Base-by-base conservation (phyloP, 169 alveolate genomes). In the Sarcocystis neurona region DNA sequence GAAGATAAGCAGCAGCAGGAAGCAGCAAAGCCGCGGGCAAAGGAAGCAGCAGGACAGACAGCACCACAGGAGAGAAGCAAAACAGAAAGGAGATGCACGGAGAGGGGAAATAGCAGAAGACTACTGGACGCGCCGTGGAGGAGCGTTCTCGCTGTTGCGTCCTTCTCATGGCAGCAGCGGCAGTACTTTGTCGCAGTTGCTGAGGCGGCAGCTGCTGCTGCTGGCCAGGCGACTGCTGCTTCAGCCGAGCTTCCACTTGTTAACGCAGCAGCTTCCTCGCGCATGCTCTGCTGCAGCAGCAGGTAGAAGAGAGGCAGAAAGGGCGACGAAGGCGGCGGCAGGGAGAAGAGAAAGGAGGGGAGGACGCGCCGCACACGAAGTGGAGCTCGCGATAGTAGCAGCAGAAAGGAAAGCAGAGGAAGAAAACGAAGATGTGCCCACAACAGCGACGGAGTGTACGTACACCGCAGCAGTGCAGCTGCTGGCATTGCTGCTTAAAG, bases 151-250 rank as follows among this genome's bases (percentile, higher is more conserved):
- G 30, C 66, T 15, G 30, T 15, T 53, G 30, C 12, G 30, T 15
- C 30, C 66, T 23, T 23, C 23, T 53, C 66, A 15, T 12, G 30
- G 12, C 66, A 53, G 66, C 66, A 72, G 34, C 15, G 18, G 53
- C 82, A 47, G 53, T n/a, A 72, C 39, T 37, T 27, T 72, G 34
- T 53, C 82, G 2, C 10, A 27, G 53, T 23, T 39, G 1, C 82
- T 72, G 58, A 15, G 82, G 56, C 56, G 53, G 3, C 47, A 39
- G 82, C 23, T 72, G 47, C 56, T 23, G 20, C 39, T 53, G 58
- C 82, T 72, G 56, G 82, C 82, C 43, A 72, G 41, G 82, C 82
- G 82, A 1, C 82, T 72, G 39, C 82, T 72, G 56, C 82, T 39
- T 48, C 82, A 72, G 53, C 82, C 82, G 56, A 39, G 41, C 56